Evolutionary conservation across 345 rosid species (phyloP).

Genomic region (Hibiscus trionum): DNA sequence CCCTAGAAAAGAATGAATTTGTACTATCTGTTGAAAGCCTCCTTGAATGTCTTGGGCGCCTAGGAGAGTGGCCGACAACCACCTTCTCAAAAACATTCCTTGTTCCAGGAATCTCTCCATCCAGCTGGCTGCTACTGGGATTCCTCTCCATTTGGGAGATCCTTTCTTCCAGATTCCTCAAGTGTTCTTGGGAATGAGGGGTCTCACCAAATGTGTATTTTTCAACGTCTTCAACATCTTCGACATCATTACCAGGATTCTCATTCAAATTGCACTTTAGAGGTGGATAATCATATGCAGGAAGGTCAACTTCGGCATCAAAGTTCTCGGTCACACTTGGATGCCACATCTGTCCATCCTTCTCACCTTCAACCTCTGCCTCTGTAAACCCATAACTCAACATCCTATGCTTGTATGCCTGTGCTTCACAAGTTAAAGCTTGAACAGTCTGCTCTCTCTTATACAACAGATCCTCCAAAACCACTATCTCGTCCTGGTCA

Average conservation of each 20-base stretch:
- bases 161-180: conserved; percentile 69
- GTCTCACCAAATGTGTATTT: conserved; percentile 67
- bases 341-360: conserved; percentile 29
- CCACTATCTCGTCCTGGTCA: conserved; percentile 76
- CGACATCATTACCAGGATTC: conserved; percentile 38
- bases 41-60: conserved; percentile 45
- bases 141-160: conserved; percentile 73
- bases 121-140: conserved; percentile 40
- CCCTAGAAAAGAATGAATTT: conserved; percentile 40
- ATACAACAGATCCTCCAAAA: conserved; percentile 69
- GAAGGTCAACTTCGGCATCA: conserved; percentile 36
- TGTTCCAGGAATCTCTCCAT: conserved; percentile 38
- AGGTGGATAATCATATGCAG: conserved; percentile 64
- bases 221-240: conserved; percentile 47
- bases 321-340: conserved; percentile 34
- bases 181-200: conserved; percentile 35
- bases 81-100: conserved; percentile 59
- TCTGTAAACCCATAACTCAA: conserved; percentile 82
- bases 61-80: conserved; percentile 70
- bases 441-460: conserved; percentile 87
- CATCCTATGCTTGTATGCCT: conserved; percentile 93
- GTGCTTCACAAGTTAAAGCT: conserved; percentile 68
- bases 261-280: conserved; percentile 66
- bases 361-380: conserved; percentile 60
- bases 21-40: conserved; percentile 54